These are phyloP conservation scores for Amaranthus hypochondriacus DNA, from an alignment of 148 eudicot genomes.

Conservation along the genomic window DNA sequence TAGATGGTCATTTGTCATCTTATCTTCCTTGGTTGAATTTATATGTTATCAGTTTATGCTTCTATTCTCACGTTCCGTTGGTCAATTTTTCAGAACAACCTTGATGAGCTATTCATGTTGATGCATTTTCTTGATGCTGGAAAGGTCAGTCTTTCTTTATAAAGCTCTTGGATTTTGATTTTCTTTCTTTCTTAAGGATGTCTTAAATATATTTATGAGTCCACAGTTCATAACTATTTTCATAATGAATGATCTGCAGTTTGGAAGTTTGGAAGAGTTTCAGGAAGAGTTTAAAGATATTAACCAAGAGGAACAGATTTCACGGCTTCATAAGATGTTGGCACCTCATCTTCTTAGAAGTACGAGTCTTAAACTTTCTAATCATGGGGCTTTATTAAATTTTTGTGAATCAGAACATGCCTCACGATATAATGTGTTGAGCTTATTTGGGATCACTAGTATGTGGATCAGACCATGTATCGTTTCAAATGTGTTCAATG, in stretches of 20 bases:
- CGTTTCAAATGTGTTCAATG: neutral
- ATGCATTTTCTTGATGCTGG: conserved; percentile 99
- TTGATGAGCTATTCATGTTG: conserved; percentile 99
- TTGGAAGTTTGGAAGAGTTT: conserved; percentile 91
- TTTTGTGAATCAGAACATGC: neutral
- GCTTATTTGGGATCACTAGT: neutral
- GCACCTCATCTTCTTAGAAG: conserved; percentile 98
- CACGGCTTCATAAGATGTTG: conserved; percentile 95
- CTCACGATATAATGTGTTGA: neutral
- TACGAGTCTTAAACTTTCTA: conserved; percentile 30
- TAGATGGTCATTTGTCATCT: neutral
- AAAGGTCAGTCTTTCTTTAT: conserved; percentile 55
- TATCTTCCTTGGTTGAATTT: neutral
- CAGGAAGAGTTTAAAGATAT: conserved; percentile 98
- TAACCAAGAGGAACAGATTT: conserved; percentile 95
- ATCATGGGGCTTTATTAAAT: neutral
- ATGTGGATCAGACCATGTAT: conserved; percentile 9
- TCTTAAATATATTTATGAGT: neutral
- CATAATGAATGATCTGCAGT: conserved; percentile 42
- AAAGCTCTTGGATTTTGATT: neutral
- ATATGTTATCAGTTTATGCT: neutral
- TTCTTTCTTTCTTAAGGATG: neutral
- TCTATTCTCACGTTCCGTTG: conserved; percentile 7
- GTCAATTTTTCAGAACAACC: conserved; percentile 69
- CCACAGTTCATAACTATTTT: neutral